Evolutionary conservation across 108 stramenopile genomes (phyloP), one percentile per base, ranked within the genome.

Genomic region (Pseudonitzschia delicatissima): DNA sequence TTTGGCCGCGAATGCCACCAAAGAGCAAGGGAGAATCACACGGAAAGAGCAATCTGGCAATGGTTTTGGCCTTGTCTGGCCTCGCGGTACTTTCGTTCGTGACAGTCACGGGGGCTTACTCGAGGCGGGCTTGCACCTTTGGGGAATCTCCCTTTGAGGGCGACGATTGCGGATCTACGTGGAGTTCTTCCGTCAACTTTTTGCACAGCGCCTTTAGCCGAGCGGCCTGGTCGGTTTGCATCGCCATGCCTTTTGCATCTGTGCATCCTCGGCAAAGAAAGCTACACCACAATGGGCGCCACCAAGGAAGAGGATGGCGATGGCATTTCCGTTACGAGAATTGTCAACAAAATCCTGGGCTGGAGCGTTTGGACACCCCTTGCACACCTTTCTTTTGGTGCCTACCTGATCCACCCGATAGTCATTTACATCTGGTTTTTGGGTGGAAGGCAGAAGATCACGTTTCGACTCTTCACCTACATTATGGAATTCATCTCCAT

Each of bases 331-430:
- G 39, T 47, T 20, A 64, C 58, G 17, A 48, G 49, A 21, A 7
- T 60, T 27, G 48, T 78, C 26, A 33, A 49, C 3, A 34, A 23
- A 2, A 9, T 85, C 31, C 48, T 81, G 52, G 63, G 68, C 26
- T 85, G 71, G 77, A 70, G 26, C 18, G 3, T 72, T 9, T 85
- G 84, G 84, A 72, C 77, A 15, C 80, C 80, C n/a, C 42, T 85
- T 40, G 68, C 74, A 4, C 73, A 78, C 32, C 50, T 85, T 1
- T 71, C 74, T 8, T 85, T 81, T 57, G 77, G 74, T 2, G 71
- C 66, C 12, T 85, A 85, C 49, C 45, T 85, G 40, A 73, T 85
- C 20, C 84, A 85, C 67, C 84, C 84, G 0, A 78, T 85, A 37
- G 59, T 85, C 12, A 76, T 81, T 32, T 76, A 78, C 50, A 44